These are phyloP conservation scores for Echria macrotheca DNA, from an alignment of 495 filamentous ascomycete species.

Conservation along the genomic window DNA sequence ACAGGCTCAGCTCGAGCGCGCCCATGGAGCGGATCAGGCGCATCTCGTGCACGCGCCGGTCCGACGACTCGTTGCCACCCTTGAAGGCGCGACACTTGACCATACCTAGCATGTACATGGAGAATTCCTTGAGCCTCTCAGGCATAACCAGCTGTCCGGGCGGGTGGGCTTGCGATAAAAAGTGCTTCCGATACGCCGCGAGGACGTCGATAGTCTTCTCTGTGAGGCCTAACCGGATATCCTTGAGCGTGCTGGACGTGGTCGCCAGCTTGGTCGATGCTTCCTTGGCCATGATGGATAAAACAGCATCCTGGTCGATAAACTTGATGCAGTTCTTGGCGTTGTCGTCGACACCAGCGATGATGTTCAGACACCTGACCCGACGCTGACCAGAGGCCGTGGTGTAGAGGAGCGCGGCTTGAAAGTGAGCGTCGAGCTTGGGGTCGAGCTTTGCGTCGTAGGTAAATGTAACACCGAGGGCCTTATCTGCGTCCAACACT, in stretches of 20 bases:
- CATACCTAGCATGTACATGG: slow-evolving; percentile 93
- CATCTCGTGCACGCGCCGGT: slow-evolving; percentile 87
- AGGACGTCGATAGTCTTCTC: slow-evolving; percentile 96
- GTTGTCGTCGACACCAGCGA: slow-evolving; percentile 84
- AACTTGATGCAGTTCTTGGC: slow-evolving; percentile 80
- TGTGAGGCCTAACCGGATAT: slow-evolving; percentile 74
- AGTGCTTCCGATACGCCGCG: slow-evolving; percentile 87
- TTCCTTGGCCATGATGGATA: slow-evolving; percentile 85
- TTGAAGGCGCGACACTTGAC: slow-evolving; percentile 93
- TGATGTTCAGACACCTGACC: slow-evolving; percentile 87
- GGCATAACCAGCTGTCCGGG: slow-evolving; percentile 92
- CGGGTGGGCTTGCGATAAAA: slow-evolving; percentile 70
- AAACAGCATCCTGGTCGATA: slow-evolving; percentile 90
- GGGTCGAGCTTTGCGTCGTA: slow-evolving; percentile 97
- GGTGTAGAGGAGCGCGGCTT: slow-evolving; percentile 90
- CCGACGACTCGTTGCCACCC: slow-evolving; percentile 84
- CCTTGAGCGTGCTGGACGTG: slow-evolving; percentile 73
- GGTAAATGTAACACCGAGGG: slow-evolving; percentile 83
- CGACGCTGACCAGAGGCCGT: slow-evolving; percentile 84
- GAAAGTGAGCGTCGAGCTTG: slow-evolving; percentile 96
- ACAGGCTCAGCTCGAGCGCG: slow-evolving; percentile 75
- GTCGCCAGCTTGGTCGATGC: slow-evolving; percentile 68
- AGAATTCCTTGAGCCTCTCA: slow-evolving; percentile 92
- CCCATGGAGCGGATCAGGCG: slow-evolving; percentile 85
- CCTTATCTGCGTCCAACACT: slow-evolving; percentile 87